Percentiles rank a stretch among this genome's conserved stretches.
Evolutionary conservation across 2,329 filamentous ascomycete species (phyloP).

Genomic region (Dactylonectria macrodidyma): DNA sequence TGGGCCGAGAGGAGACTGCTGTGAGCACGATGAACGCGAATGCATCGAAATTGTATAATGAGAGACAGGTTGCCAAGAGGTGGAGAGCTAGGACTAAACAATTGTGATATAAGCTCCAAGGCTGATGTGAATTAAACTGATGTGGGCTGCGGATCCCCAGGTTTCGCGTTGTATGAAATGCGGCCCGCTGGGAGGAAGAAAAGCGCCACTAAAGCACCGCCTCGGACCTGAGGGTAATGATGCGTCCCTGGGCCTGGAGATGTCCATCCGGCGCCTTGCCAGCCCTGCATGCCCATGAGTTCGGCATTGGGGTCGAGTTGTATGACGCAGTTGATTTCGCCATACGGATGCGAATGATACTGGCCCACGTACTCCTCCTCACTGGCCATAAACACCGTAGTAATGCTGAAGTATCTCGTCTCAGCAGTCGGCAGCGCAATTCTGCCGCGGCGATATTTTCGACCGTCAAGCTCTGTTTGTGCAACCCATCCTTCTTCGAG

Average conservation of each 20-base stretch:
- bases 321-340: slow-evolving; percentile 70
- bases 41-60: no score
- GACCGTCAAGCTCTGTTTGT: slow-evolving; percentile 58
- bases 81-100: no score
- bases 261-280: slow-evolving; percentile 71
- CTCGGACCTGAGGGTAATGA: slow-evolving; percentile 68
- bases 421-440: slow-evolving; percentile 61
- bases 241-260: slow-evolving; percentile 68
- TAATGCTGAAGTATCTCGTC: slow-evolving; percentile 69
- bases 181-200: slow-evolving; percentile 70
- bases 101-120: no score
- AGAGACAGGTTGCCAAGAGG: no score
- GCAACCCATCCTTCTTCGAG: slow-evolving; percentile 63
- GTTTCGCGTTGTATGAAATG: slow-evolving; percentile 64
- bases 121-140: not conserved
- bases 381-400: slow-evolving; percentile 71
- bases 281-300: slow-evolving; percentile 69
- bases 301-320: slow-evolving; percentile 65
- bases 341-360: slow-evolving; percentile 68
- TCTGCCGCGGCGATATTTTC: slow-evolving; percentile 62
- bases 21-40: no score
- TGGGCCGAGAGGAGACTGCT: no score
- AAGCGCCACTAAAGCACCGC: slow-evolving; percentile 65
- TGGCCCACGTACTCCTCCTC: slow-evolving; percentile 65
- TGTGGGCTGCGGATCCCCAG: slow-evolving; percentile 58